Percentiles rank a stretch among this genome's conserved stretches.
phyloP scores from a whole-genome alignment of 1,284 basidiomycete species.

The Taiwanofungus camphoratus region DNA sequence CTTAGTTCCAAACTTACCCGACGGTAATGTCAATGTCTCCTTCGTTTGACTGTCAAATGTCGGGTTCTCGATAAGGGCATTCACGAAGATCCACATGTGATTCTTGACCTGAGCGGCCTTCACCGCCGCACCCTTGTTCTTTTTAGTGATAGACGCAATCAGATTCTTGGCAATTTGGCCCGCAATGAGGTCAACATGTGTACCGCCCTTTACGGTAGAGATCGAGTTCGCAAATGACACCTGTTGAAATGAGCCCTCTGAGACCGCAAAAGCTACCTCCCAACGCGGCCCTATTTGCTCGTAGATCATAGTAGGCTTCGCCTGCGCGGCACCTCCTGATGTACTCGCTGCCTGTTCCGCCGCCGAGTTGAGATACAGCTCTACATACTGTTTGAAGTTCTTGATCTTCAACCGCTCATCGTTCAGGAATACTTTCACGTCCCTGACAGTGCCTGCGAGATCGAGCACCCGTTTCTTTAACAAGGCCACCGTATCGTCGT shows the following conservation, averaged over 20 bases:
- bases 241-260: constrained; percentile 87
- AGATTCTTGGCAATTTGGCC: constrained; percentile 88
- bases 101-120: constrained; percentile 94
- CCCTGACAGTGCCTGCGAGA: constrained; percentile 91
- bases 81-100: constrained; percentile 99
- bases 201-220: constrained; percentile 95
- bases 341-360: constrained; percentile 59
- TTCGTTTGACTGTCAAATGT: constrained; percentile 99
- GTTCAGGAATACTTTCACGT: constrained; percentile 92
- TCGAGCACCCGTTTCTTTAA: constrained; percentile 97
- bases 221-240: constrained; percentile 99
- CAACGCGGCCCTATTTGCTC: constrained; percentile 81
- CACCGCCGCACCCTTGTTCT: constrained; percentile 92
- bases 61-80: constrained; percentile 95
- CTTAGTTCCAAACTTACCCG: constrained; percentile 89
- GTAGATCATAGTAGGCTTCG: constrained; percentile 79
- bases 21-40: constrained; percentile 87
- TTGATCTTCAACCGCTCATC: constrained; percentile 92
- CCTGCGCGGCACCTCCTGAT: constrained; percentile 68
- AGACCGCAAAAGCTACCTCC: constrained; percentile 96
- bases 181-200: constrained; percentile 85
- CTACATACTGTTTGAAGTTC: constrained; percentile 97
- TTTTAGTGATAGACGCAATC: constrained; percentile 83
- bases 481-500: constrained; percentile 87
- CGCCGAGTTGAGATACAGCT: constrained; percentile 82